phyloP scores from a whole-genome alignment of 345 rosid species.

The Boechera stricta region DNA sequence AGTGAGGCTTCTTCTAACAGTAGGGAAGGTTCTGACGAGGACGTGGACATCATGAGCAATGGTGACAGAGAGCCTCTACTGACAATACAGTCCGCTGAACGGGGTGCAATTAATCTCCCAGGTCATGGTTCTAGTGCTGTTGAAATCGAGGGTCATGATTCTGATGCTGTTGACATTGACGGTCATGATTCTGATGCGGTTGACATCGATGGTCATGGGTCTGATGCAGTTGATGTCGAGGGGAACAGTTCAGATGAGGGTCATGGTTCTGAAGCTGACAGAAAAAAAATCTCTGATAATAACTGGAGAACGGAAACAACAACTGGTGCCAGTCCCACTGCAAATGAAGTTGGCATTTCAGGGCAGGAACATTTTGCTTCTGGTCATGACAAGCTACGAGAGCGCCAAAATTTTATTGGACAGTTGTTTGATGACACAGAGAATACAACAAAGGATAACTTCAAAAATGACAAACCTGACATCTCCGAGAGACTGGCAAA shows the following conservation, averaged over 20 bases:
- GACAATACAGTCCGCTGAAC: conserved; percentile 54
- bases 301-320: conserved; percentile 35
- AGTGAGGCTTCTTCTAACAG: conserved; percentile 88
- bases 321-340: conserved; percentile 30
- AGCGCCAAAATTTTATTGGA: conserved; percentile 72
- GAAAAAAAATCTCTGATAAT: conserved; percentile 26
- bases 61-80: conserved; percentile 69
- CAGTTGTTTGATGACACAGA: conserved; percentile 81
- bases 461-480: conserved; percentile 58
- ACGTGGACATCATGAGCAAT: conserved; percentile 91
- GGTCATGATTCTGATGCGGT: conserved; percentile 56
- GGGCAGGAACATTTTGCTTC: conserved; percentile 47
- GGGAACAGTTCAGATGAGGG: conserved; percentile 62
- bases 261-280: conserved; percentile 57
- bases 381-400: conserved; percentile 54
- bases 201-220: conserved; percentile 54
- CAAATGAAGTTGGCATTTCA: conserved; percentile 41
- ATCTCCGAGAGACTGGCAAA: conserved; percentile 53
- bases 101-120: conserved; percentile 27
- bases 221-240: conserved; percentile 52
- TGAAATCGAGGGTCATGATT: conserved; percentile 59
- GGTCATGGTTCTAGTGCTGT: conserved; percentile 55
- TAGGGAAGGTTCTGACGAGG: conserved; percentile 90
- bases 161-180: conserved; percentile 61
- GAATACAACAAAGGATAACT: conserved; percentile 48